These are phyloP conservation scores for Termitomyces eurrhizus DNA, from an alignment of 768 basidiomycete genomes.

Conservation along the genomic window DNA sequence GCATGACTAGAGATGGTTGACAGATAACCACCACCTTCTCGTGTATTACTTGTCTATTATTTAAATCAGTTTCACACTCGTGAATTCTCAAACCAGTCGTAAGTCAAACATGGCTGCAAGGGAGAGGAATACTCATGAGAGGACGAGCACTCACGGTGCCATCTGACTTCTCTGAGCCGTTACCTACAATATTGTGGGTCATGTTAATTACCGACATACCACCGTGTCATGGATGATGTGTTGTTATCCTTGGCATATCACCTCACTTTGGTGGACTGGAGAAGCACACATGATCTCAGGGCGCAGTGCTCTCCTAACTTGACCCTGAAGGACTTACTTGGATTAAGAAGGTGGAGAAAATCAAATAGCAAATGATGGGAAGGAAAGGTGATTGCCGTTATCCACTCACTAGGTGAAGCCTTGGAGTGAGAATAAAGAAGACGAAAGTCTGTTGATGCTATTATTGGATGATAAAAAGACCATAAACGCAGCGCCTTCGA, in stretches of 20 bases:
- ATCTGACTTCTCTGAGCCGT: neutral
- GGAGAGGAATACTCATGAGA: too few species aligned
- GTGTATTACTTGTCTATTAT: too few species aligned
- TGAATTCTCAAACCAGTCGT: too few species aligned
- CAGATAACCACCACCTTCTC: too few species aligned
- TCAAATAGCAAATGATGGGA: too few species aligned
- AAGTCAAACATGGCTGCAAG: too few species aligned
- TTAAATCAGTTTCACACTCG: too few species aligned
- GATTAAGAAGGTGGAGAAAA: neutral
- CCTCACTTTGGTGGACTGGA: too few species aligned
- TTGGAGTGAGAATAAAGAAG: neutral
- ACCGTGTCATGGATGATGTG: neutral
- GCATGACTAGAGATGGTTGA: too few species aligned
- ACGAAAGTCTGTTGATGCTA: neutral
- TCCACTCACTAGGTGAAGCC: neutral
- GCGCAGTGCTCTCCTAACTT: neutral
- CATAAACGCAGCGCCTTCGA: neutral
- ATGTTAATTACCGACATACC: neutral
- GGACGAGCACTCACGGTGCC: neutral
- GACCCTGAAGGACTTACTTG: neutral
- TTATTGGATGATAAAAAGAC: neutral
- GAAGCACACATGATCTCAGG: neutral
- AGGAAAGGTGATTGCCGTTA: neutral
- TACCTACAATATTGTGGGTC: too few species aligned
- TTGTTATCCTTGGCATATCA: neutral